These are phyloP conservation scores for Fusarium oxysporum DNA, from an alignment of 2,329 filamentous ascomycete genomes.

Conservation along the genomic window DNA sequence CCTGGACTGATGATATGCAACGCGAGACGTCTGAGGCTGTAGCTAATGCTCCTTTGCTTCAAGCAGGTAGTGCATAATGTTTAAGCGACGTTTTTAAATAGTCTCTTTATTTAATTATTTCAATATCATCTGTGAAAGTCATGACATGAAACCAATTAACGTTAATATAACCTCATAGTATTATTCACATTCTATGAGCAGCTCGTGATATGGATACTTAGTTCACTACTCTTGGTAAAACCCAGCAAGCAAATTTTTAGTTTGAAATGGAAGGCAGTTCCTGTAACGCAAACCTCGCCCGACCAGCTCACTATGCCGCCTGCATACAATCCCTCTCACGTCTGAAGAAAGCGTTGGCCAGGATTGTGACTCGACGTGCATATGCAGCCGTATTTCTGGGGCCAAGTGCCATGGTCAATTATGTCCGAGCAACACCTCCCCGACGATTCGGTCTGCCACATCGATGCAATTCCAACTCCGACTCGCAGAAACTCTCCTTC, in stretches of 20 bases:
- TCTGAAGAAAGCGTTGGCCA: no score
- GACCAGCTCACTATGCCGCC: not conserved
- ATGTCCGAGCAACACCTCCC: not conserved
- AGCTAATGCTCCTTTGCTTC: not conserved
- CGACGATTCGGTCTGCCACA: not conserved
- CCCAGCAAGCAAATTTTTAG: accelerated
- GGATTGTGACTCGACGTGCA: not conserved
- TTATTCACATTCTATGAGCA: accelerated
- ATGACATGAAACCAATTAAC: accelerated
- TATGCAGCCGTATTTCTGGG: not conserved
- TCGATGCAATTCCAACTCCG: not conserved
- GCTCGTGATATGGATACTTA: no score
- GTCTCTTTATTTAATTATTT: not conserved
- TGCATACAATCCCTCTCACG: not conserved
- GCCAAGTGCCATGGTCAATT: not conserved
- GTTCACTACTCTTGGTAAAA: accelerated
- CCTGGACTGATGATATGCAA: not conserved
- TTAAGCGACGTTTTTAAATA: no score
- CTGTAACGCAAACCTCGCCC: not conserved
- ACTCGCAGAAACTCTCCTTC: not conserved
- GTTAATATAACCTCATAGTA: accelerated
- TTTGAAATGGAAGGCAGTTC: accelerated
- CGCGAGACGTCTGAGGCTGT: not conserved
- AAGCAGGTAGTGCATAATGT: not conserved
- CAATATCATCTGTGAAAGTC: no score